These are phyloP conservation scores for Torrubiellomyces zombiae DNA, from an alignment of 2,329 filamentous ascomycete species.

Conservation along the genomic window DNA sequence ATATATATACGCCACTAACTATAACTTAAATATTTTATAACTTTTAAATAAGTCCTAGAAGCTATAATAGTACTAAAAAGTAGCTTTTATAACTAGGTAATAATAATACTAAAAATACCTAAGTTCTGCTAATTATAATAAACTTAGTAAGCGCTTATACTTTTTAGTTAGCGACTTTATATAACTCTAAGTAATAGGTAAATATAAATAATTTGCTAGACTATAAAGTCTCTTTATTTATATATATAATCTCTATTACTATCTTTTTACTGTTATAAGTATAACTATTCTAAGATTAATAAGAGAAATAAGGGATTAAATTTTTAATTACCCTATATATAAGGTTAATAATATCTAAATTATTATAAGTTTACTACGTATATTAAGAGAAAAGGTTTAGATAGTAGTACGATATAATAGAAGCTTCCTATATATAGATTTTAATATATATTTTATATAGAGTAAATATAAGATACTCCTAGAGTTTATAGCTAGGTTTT, in stretches of 20 bases:
- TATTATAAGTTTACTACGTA: conserved; percentile 1
- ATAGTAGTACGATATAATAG: conserved; percentile 1
- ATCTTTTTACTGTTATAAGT: conserved; percentile 1
- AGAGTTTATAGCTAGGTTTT: too few species aligned
- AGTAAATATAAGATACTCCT: too few species aligned
- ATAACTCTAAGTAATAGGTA: too few species aligned
- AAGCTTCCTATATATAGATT: conserved; percentile 1
- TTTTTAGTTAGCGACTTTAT: too few species aligned
- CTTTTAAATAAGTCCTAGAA: not conserved
- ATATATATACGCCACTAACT: too few species aligned
- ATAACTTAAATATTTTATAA: too few species aligned
- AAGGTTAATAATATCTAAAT: not conserved
- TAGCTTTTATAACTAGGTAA: conserved; percentile 1
- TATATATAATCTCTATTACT: not conserved
- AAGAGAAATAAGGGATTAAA: not conserved
- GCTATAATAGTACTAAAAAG: not conserved
- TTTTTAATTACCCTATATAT: conserved; percentile 1
- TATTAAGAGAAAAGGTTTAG: not conserved
- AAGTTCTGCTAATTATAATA: too few species aligned
- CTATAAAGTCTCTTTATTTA: not conserved
- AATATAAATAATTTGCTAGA: not conserved
- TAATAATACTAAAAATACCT: too few species aligned
- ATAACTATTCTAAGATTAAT: not conserved
- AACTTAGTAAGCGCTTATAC: too few species aligned
- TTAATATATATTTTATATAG: conserved; percentile 2